These are phyloP conservation scores for Hyphodiscus hymeniophilus DNA, from an alignment of 495 filamentous ascomycete species.

Conservation along the genomic window DNA sequence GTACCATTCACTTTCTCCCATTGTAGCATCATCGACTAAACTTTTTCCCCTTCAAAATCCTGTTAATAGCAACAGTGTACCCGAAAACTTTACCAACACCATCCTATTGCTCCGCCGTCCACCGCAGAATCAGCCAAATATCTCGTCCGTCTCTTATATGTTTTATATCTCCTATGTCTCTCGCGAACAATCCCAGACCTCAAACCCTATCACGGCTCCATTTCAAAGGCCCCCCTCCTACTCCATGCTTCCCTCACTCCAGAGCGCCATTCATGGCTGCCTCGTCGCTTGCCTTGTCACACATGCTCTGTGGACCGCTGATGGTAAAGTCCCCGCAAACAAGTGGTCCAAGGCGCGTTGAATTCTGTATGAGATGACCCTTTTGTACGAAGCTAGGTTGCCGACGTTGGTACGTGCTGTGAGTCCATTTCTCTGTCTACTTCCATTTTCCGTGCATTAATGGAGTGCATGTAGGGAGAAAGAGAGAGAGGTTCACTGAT, in stretches of 20 bases:
- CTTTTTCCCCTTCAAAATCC: too few relatives aligned
- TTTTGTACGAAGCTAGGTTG: constrained; percentile 10
- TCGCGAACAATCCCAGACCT: too few relatives aligned
- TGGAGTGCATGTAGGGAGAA: too few relatives aligned
- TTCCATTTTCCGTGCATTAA: background rate
- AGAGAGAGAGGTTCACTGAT: background rate
- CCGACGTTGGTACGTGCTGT: background rate
- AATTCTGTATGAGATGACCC: constrained; percentile 5
- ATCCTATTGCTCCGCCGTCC: too few relatives aligned
- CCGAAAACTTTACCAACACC: too few relatives aligned
- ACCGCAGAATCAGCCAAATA: too few relatives aligned
- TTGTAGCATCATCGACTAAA: too few relatives aligned
- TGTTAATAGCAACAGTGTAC: too few relatives aligned
- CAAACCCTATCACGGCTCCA: too few relatives aligned
- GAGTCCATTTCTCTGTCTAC: constrained; percentile 1
- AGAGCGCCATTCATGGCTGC: constrained; percentile 13
- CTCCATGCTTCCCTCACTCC: constrained; percentile 5
- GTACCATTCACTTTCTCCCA: too few relatives aligned
- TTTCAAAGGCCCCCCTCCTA: constrained; percentile 9
- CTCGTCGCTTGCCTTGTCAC: constrained; percentile 20
- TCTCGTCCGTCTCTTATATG: too few relatives aligned
- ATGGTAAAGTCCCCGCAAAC: constrained; percentile 6
- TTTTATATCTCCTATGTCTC: too few relatives aligned
- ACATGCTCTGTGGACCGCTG: constrained; percentile 13
- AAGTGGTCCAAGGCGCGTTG: constrained; percentile 12